Evolutionary conservation across 2,329 filamentous ascomycete species (phyloP).

Genomic region (Clarireedia monteithiana): DNA sequence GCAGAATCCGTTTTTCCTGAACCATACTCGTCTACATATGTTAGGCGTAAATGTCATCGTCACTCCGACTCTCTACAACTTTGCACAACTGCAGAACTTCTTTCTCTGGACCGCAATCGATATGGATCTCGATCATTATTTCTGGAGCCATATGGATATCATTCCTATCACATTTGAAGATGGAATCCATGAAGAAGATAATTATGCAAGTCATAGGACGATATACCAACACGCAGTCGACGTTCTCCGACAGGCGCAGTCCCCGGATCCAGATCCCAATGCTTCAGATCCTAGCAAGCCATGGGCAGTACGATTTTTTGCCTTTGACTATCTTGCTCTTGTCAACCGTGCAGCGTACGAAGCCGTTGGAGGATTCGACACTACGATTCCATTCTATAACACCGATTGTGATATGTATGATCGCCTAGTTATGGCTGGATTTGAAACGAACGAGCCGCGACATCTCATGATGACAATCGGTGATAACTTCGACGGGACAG

Average conservation of each 20-base stretch:
- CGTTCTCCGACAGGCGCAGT: conserved; percentile 1
- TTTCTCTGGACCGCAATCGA: conserved; percentile 39
- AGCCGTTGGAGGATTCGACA: conserved; percentile 45
- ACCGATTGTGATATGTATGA: conserved; percentile 50
- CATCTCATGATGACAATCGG: conserved; percentile 3
- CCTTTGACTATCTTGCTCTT: conserved; percentile 49
- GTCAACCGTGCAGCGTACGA: conserved; percentile 46
- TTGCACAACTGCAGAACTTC: conserved; percentile 48
- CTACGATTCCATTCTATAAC: conserved; percentile 49
- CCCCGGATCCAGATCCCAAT: conserved; percentile 1
- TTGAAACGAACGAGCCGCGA: conserved; percentile 27
- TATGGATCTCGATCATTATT: conserved; percentile 40
- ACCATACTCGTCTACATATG: conserved; percentile 40
- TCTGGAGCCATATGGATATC: conserved; percentile 49
- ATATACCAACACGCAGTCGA: conserved; percentile 7
- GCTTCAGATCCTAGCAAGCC: conserved; percentile 4
- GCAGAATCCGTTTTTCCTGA: conserved; percentile 48
- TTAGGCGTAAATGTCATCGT: conserved; percentile 44
- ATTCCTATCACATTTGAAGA: conserved; percentile 31
- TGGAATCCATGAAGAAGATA: background rate
- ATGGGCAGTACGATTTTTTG: conserved; percentile 49
- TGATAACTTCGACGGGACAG: conserved; percentile 1
- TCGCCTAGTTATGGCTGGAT: conserved; percentile 39
- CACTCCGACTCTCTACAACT: conserved; percentile 43
- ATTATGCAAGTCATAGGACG: background rate